These are phyloP conservation scores for Suillus brevipes DNA, from an alignment of 768 basidiomycete genomes.

Conservation along the genomic window DNA sequence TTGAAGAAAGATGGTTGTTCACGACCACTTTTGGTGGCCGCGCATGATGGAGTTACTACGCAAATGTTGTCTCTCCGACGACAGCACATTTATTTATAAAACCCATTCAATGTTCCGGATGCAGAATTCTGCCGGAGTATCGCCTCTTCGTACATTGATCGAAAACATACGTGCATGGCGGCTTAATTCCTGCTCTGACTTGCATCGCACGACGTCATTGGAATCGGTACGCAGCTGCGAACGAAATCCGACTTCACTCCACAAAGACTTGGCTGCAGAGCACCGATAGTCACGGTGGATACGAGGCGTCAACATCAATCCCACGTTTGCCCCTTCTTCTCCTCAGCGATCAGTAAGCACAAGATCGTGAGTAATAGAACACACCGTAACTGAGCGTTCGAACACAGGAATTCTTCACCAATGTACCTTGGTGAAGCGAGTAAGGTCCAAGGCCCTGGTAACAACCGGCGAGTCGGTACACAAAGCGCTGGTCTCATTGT, in stretches of 20 bases:
- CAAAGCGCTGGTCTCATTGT: not conserved
- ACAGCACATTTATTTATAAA: too few species aligned
- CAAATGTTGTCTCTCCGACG: too few species aligned
- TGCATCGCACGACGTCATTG: not conserved
- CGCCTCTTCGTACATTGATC: not conserved
- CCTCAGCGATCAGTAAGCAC: not conserved
- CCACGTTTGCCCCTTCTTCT: not conserved
- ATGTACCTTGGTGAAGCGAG: not conserved
- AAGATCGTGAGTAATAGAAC: not conserved
- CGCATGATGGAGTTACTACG: too few species aligned
- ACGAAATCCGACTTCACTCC: not conserved
- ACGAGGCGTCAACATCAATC: not conserved
- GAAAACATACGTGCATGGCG: not conserved
- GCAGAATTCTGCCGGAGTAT: too few species aligned
- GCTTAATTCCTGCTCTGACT: not conserved
- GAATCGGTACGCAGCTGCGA: not conserved
- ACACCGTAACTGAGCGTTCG: not conserved
- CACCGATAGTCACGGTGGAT: not conserved
- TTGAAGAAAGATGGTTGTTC: too few species aligned
- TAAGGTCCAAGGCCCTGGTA: not conserved
- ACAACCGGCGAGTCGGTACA: too few species aligned
- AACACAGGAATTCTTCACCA: not conserved
- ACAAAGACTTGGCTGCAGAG: not conserved
- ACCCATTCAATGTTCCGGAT: too few species aligned
- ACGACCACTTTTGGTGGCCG: too few species aligned